Evolutionary conservation across 2,329 filamentous ascomycete species (phyloP), one percentile per base, ranked within the genome.

Genomic region (Leptographium lundbergii): DNA sequence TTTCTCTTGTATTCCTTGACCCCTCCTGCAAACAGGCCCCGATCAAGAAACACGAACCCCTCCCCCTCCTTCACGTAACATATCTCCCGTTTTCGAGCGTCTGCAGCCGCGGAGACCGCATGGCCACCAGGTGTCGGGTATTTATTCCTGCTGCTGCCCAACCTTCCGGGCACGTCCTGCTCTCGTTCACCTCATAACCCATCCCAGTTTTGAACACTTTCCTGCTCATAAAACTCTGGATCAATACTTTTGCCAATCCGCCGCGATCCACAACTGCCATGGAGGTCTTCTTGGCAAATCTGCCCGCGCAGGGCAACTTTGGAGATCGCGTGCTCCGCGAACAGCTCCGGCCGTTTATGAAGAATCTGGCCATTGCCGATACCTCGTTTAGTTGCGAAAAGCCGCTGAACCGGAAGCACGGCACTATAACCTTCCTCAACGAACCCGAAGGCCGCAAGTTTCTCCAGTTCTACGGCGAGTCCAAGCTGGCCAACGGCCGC

Each of bases 221-320:
- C 24, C 14, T 51, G 25, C 25, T 14, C 22, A 25, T 51, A 14
- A 2, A 9, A 14, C 22, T 51, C 11, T 24, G 47, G 6, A 24
- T 11, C 13, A 17, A n/a, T 7, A n/a, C 17, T 34, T 22, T n/a
- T 10, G 27, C 11, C n/a, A 17, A 4, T 9, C 13, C 9, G 22
- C 13, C 13, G 2, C 13, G 6, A 11, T 10, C 6, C 2, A 9
- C 25, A 7, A 13, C 32, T 11, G 22, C 27, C 45, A 80, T 81
- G 74, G 77, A 81, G 61, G 72, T 77, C 13, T 74, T 74, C 42
- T 64, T 81, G 36, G 62, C 57, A 17, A 73, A 74, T 13, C 69
- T 82, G 17, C 77, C 78, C 1, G 22, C 57, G 10, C 34, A 57
- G 11, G 67, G 57, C 17, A 45, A 72, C 32, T 63, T 80, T 34